Base-by-base conservation (phyloP, 129 eudicot species). In the Ambrosia trifida region DNA sequence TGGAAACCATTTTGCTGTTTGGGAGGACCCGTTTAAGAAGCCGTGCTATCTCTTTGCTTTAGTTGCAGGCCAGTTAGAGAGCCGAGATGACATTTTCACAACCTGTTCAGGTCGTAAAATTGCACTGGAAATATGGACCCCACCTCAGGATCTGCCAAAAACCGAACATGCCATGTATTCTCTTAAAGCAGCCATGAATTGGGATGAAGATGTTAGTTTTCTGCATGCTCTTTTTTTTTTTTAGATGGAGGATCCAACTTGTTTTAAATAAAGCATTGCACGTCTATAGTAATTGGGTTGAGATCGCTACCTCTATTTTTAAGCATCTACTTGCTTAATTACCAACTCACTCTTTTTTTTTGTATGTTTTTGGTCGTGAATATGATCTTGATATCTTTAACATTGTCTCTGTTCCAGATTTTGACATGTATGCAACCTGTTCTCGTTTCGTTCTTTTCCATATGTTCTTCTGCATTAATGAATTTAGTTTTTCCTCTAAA, bases 1-100 rank as follows among this genome's bases (percentile, higher is more conserved):
- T 24, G 90, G 90, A 40, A 89, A 70, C 72, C 98, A 93, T 83
- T 93, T 83, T 85, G 85, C 88, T 5, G 54, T 87, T 11, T 93
- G 98, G 98, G 96, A 93, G 82, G 98, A 93, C 64, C 98, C 98
- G 4, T 80, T 75, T 66, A 91, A 89, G 83, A 93, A 93, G 66
- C 98, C 98, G 7, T 85, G 91, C 72, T 93, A 93, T 82, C 96
- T 93, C 58, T 93, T 93, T 66, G 98, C 98, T 0, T 84, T 93
- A 72, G 98, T 93, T 76, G 98, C 96, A 40, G 98, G 96, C 28
- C 88, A 81, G 79, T 66, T 93, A 82, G 90, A 59, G 80, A 89
- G 98, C 80, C 80, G 98, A 69, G 98, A 93, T 58, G 98, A 89
- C 67, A 77, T 85, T 47, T 93, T 93, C 69, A 79, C 79, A 9